Base-by-base conservation (phyloP, 2,329 filamentous ascomycete genomes). In the Karstenula rhodostoma region DNA sequence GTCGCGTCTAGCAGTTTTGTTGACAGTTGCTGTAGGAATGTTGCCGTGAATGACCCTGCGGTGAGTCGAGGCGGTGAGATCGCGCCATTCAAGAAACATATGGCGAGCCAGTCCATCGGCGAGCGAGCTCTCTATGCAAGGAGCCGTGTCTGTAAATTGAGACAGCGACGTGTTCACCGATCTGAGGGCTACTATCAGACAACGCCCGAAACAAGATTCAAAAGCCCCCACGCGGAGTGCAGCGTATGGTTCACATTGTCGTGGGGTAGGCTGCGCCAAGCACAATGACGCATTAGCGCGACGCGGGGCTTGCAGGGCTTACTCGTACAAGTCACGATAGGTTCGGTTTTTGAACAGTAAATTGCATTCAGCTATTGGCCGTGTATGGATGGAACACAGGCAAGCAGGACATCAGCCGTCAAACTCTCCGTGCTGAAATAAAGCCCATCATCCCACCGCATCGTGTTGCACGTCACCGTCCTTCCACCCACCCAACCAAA, bases 11-110 rank as follows among this genome's bases (percentile, higher is more conserved):
- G n/a, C 15, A 19, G 27, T 27, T 12, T 27, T 25, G 17, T 37
- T 27, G 25, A 50, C 42, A 44, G 19, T 42, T 43, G 27, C 17
- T 33, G 35, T 33, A 43, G 35, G 48, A 37, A 33, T 51, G 48
- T 46, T 25, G 47, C 46, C 25, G 32, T 33, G 42, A 52, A 1
- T 32, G 29, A 10, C 29, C 42, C 23, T 54, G 54, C 57, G 63
- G 57, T 61, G 58, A 61, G 58, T 70, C 62, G 65, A 49, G 55
- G 63, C 59, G 63, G 60, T 69, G 61, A 63, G 69, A 76, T 77
- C 68, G 73, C 74, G 73, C 74, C 73, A 77, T 77, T 66, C 62
- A 60, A 54, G 60, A 66, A 61, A 65, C 59, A 60, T 62, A 72
- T 74, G 65, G 63, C 67, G 67, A 65, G 54, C 64, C 56, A 55